A percentile compares a stretch with the other conserved stretches of the same genome.
Conservation (phyloP, 2,329 filamentous ascomycete species). For the Lecanoromycetidae sp. region DNA sequence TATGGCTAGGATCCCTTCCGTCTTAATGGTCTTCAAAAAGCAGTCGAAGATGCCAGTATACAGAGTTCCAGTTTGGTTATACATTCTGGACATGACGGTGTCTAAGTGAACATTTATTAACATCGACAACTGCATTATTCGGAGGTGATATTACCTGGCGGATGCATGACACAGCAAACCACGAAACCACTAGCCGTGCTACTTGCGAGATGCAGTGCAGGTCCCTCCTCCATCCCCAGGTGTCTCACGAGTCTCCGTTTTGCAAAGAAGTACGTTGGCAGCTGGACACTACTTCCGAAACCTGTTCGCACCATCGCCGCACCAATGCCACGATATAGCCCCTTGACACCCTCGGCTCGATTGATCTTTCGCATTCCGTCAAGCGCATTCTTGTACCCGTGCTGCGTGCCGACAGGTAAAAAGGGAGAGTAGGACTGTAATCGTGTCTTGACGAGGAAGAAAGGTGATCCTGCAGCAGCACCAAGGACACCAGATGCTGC, state of each 20-base stretch:
- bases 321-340: slow-evolving; percentile 78
- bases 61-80: slow-evolving; percentile 97
- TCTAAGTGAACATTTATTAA: slow-evolving; percentile 38
- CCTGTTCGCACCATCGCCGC: slow-evolving; percentile 94
- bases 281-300: slow-evolving; percentile 88
- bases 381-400: slow-evolving; percentile 72
- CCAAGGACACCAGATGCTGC: slow-evolving; percentile 82
- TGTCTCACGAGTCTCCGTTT: slow-evolving; percentile 76
- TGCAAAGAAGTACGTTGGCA: slow-evolving; percentile 96
- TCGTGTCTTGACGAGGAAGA: slow-evolving; percentile 95
- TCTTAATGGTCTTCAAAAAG: slow-evolving; percentile 76
- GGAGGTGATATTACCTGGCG: slow-evolving; percentile 52
- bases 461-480: slow-evolving; percentile 83
- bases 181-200: slow-evolving; percentile 88
- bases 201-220: slow-evolving; percentile 74
- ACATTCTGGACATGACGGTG: slow-evolving; percentile 96
- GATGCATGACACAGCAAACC: slow-evolving; percentile 96
- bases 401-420: slow-evolving; percentile 91
- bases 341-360: slow-evolving; percentile 59
- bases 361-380: slow-evolving; percentile 79
- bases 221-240: slow-evolving; percentile 79
- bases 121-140: too few species aligned
- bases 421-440: slow-evolving; percentile 89
- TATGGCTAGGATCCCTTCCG: slow-evolving; percentile 80
- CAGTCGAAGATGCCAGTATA: slow-evolving; percentile 91